Base-by-base conservation (phyloP, 768 basidiomycete genomes). In the Panaeolus cyanescens region DNA sequence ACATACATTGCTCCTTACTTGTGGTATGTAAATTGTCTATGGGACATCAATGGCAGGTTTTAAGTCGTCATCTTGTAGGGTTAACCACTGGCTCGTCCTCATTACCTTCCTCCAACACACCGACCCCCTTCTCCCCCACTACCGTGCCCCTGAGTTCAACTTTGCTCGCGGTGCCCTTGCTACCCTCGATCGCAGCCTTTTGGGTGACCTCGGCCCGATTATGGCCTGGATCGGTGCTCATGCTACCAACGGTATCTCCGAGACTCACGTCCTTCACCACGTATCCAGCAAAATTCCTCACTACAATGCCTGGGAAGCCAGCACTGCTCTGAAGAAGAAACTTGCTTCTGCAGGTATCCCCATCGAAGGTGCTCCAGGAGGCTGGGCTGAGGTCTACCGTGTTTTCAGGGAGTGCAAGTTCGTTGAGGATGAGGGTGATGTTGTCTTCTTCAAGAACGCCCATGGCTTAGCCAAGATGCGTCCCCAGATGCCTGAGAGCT, bases 31-130 rank as follows among this genome's bases (percentile, higher is more conserved):
- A 34, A 34, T 34, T 34, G 33, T 34, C 25, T 7, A 15, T 50
- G 5, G 5, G 10, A 15, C 15, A 50, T 25, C 10, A 20, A 42
- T 6, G 9, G 19, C 12, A 42, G 25, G 30, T 13, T 13, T 39
- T 39, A 19, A 13, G 17, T 28, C 3, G 1, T 12, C 22, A 20
- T 42, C 0, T 40, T 57, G 0, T 62, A 89, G 85, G 88, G 87
- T 90, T 58, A 93, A 93, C 81, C 93, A 95, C 82, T 97, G 95
- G 95, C 84, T 98, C 58, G 93, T 98, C 60, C 70, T 95, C 68
- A 97, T 98, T 80, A 97, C 95, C 19, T 98, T 94, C 90, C 83
- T 98, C 55, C 96, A 99, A 79, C 96, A 99, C 81, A 98, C 96
- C 68, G 96, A 98, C 77, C 94, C 96, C 19, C 74, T 91, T 50